phyloP scores from a whole-genome alignment of 371 early-diverging fungal species.

The Apophysomyces ossiformis region DNA sequence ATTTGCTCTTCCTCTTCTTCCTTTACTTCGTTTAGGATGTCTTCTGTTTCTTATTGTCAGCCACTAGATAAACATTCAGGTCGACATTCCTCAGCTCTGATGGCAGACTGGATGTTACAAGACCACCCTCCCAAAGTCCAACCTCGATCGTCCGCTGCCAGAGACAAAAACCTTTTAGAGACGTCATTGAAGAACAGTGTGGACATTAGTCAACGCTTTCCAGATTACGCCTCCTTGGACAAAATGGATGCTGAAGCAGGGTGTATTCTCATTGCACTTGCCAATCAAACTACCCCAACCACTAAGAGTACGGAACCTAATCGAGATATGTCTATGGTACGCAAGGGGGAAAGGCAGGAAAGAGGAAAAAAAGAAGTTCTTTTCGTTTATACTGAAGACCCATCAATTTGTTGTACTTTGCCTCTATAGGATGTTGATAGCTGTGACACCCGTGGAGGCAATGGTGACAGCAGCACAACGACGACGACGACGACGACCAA shows the following conservation, averaged over 20 bases:
- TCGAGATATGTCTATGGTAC: too few relatives aligned
- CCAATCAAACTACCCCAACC: constrained; percentile 32
- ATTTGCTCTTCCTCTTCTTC: neutral
- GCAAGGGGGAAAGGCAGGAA: too few relatives aligned
- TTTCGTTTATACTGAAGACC: too few relatives aligned
- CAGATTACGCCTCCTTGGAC: constrained; percentile 31
- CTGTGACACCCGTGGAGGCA: too few relatives aligned
- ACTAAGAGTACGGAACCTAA: too few relatives aligned
- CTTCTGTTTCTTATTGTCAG: constrained; percentile 8
- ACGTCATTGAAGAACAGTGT: constrained; percentile 20
- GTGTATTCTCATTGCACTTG: constrained; percentile 46
- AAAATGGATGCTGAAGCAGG: constrained; percentile 50
- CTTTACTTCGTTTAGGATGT: constrained; percentile 10
- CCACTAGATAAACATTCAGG: neutral
- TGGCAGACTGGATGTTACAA: constrained; percentile 23
- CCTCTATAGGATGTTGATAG: too few relatives aligned
- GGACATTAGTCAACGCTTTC: neutral
- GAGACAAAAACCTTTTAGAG: constrained; percentile 32
- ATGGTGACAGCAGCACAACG: constrained; percentile 12
- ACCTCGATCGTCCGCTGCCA: constrained; percentile 47
- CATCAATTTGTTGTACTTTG: too few relatives aligned
- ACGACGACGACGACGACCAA: neutral
- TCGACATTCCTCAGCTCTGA: constrained; percentile 3
- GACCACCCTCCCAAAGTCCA: constrained; percentile 40
- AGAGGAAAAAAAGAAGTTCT: too few relatives aligned